Conservation (phyloP, 768 basidiomycete genomes). For the Termitomyces sp. region DNA sequence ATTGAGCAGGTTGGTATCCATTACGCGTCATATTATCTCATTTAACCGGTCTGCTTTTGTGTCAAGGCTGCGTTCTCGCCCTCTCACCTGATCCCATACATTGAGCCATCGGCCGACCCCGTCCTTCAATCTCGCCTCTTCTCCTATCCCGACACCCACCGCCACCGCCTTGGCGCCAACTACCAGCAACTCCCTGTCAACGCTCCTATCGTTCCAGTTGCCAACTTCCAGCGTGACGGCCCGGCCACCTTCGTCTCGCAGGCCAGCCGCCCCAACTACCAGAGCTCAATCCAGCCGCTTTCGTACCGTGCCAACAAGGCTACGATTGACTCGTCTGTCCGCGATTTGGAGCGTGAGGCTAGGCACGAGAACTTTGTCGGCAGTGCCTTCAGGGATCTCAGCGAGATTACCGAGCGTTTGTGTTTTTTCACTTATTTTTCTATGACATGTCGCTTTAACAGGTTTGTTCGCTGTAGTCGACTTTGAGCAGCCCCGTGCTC, state of each 20-base stretch:
- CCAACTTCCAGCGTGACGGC: constrained; percentile 94
- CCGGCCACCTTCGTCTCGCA: constrained; percentile 64
- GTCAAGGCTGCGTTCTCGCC: constrained; percentile 76
- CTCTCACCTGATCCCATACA: constrained; percentile 80
- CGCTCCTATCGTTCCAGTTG: constrained; percentile 61
- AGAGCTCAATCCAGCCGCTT: constrained; percentile 70
- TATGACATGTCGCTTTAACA: background rate
- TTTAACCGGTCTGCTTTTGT: background rate
- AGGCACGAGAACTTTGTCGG: constrained; percentile 76
- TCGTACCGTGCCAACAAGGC: constrained; percentile 48
- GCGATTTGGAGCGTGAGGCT: constrained; percentile 32
- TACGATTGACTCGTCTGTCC: constrained; percentile 33
- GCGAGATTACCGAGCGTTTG: constrained; percentile 77
- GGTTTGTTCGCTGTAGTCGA: constrained; percentile 44
- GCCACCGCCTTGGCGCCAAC: constrained; percentile 76
- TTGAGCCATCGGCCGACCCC: constrained; percentile 88
- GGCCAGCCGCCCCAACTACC: constrained; percentile 84
- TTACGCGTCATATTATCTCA: constrained; percentile 5
- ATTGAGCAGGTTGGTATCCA: constrained; percentile 72
- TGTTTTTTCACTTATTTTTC: constrained; percentile 8
- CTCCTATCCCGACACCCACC: constrained; percentile 89
- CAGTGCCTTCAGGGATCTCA: constrained; percentile 60
- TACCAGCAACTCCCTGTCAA: constrained; percentile 90
- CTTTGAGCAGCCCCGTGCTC: constrained; percentile 76
- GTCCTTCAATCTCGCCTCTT: constrained; percentile 93